phyloP scores from a whole-genome alignment of 2,329 filamentous ascomycete genomes.

The Alternaria novae-zelandiae region DNA sequence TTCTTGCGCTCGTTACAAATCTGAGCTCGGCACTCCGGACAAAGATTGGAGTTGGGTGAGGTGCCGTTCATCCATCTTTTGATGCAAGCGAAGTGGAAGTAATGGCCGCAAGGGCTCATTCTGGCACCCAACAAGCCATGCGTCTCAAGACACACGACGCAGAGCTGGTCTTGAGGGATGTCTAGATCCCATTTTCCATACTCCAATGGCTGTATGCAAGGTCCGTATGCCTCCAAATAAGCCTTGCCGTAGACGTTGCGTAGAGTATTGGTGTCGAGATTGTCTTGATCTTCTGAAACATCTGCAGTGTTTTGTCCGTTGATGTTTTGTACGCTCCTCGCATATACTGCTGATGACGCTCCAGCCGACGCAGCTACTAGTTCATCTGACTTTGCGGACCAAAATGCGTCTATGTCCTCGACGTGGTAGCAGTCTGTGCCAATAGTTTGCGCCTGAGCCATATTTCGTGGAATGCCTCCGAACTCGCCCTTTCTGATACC shows the following conservation, averaged over 20 bases:
- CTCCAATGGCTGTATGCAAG: neutral
- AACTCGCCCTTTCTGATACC: neutral
- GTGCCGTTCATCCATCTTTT: neutral
- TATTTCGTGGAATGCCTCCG: neutral
- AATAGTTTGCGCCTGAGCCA: neutral
- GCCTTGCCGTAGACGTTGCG: neutral
- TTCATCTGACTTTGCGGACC: neutral
- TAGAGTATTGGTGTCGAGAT: neutral
- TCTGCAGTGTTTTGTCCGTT: neutral
- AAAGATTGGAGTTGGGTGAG: neutral
- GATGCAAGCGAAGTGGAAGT: neutral
- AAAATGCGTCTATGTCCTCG: neutral
- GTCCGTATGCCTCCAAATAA: neutral
- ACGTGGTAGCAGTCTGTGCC: neutral
- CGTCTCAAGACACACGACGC: neutral
- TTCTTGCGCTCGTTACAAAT: neutral
- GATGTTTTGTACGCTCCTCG: neutral
- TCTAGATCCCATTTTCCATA: neutral
- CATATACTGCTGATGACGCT: neutral
- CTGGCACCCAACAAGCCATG: neutral
- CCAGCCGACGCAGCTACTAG: neutral
- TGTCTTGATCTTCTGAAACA: neutral
- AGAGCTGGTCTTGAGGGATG: neutral
- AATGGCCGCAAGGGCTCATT: neutral
- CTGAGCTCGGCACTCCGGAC: neutral